These are phyloP conservation scores for Nemania abortiva DNA, from an alignment of 2,329 filamentous ascomycete genomes.

Conservation along the genomic window DNA sequence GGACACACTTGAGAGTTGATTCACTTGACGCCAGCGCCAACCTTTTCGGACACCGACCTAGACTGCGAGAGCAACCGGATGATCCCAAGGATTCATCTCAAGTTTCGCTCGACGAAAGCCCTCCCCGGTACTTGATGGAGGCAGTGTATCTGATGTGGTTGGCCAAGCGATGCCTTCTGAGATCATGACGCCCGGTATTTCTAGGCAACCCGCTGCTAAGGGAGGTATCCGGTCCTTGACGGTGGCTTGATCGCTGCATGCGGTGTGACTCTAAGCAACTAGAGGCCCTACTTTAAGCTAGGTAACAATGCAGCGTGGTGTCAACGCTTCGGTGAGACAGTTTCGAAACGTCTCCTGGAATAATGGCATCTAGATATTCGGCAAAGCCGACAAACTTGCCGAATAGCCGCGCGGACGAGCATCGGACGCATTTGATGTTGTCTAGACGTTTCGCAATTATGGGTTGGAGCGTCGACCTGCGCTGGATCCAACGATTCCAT, in stretches of 20 bases:
- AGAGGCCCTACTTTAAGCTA: constrained; percentile 7
- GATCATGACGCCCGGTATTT: constrained; percentile 8
- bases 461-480: constrained; percentile 8
- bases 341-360: background rate
- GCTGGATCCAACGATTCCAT: constrained; percentile 11
- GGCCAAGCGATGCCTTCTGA: constrained; percentile 7
- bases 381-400: constrained; percentile 17
- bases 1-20: constrained; percentile 14
- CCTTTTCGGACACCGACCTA: constrained; percentile 33
- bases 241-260: background rate
- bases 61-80: constrained; percentile 21
- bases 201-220: constrained; percentile 12
- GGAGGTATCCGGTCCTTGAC: background rate
- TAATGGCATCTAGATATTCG: constrained; percentile 3
- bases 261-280: constrained; percentile 5
- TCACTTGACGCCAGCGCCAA: constrained; percentile 18
- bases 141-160: constrained; percentile 21
- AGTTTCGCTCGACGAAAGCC: constrained; percentile 35
- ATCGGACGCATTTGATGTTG: background rate
- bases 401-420: constrained; percentile 26
- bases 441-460: background rate
- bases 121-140: constrained; percentile 17
- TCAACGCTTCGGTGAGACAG: background rate
- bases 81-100: constrained; percentile 27
- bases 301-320: constrained; percentile 25